A percentile compares a stretch with the other conserved stretches of the same genome.
phyloP scores from a whole-genome alignment of 768 basidiomycete genomes.

The Russula foetens region DNA sequence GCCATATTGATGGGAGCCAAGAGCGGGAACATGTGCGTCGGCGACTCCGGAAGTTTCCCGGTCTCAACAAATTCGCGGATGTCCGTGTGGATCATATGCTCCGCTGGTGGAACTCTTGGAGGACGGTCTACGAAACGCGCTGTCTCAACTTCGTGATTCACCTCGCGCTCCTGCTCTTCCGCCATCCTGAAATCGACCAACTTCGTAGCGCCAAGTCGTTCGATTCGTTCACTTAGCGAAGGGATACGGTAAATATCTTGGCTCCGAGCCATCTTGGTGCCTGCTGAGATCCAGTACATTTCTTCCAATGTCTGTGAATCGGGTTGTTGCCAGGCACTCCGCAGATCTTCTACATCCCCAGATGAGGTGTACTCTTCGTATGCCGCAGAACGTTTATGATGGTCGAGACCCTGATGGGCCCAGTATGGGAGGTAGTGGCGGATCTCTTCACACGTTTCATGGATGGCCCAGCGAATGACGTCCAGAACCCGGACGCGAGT shows the following conservation, averaged over 20 bases:
- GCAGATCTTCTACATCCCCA: not conserved
- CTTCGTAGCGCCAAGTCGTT: not conserved
- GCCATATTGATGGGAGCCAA: not conserved
- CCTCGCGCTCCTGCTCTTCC: constrained; percentile 18
- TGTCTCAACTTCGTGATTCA: constrained; percentile 9
- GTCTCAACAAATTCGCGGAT: constrained; percentile 6
- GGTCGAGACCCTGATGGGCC: constrained; percentile 11
- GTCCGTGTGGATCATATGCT: not conserved
- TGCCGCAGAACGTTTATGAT: not conserved
- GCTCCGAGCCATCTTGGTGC: not conserved
- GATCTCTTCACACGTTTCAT: constrained; percentile 16
- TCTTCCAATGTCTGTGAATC: constrained; percentile 12
- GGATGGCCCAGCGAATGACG: constrained; percentile 16
- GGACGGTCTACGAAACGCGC: not conserved
- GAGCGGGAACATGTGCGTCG: not conserved
- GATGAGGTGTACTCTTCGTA: not conserved
- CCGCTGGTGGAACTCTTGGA: not conserved
- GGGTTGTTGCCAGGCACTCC: not conserved
- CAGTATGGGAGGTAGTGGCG: constrained; percentile 11
- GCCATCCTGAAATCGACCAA: not conserved
- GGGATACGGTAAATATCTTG: not conserved
- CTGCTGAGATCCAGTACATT: not conserved
- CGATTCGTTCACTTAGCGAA: not conserved
- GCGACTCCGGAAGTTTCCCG: not conserved
- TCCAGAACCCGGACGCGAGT: not conserved